Evolutionary conservation across 306 rosid species (phyloP).

Genomic region (Boehmeria nivea): DNA sequence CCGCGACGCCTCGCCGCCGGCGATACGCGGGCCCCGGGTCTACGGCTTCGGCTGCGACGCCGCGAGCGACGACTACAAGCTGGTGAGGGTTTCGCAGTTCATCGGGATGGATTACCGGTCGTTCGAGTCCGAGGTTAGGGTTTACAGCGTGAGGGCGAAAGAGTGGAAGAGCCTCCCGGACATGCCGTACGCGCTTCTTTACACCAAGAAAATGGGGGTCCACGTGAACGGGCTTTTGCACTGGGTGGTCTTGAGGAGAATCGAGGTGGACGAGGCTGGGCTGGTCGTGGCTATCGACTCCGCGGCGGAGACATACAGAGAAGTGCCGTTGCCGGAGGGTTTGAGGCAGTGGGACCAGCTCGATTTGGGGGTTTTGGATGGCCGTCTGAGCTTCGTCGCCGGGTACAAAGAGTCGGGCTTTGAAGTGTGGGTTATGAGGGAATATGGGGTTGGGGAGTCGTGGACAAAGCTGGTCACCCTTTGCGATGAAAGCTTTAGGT

Average conservation of each 20-base stretch:
- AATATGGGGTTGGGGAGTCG: conserved; percentile 41
- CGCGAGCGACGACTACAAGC: conserved; percentile 35
- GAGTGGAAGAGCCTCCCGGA: conserved; percentile 40
- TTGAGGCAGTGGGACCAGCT: conserved; percentile 22
- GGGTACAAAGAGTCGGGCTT: conserved; percentile 15
- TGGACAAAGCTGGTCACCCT: conserved; percentile 52
- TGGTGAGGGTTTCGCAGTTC: conserved; percentile 54
- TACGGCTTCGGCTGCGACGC: conserved; percentile 63
- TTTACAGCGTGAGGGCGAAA: conserved; percentile 42
- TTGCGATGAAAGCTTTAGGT: conserved; percentile 5
- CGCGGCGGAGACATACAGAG: conserved; percentile 25
- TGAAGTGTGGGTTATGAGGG: conserved; percentile 64
- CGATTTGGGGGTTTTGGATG: conserved; percentile 42
- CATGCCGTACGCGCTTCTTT: conserved; percentile 48
- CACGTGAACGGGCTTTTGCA: conserved; percentile 38
- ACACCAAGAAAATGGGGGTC: conserved; percentile 50
- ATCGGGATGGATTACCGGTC: conserved; percentile 26
- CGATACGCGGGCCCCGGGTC: conserved; percentile 33
- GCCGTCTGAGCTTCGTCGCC: conserved; percentile 40
- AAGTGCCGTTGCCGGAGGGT: conserved; percentile 57
- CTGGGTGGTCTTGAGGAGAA: conserved; percentile 56
- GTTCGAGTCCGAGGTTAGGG: conserved; percentile 38
- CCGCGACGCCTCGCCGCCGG: conserved; percentile 16
- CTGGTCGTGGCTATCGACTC: conserved; percentile 47
- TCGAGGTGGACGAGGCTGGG: conserved; percentile 26